These are phyloP conservation scores for Emydomyces testavorans DNA, from an alignment of 2,329 filamentous ascomycete genomes.

Conservation along the genomic window DNA sequence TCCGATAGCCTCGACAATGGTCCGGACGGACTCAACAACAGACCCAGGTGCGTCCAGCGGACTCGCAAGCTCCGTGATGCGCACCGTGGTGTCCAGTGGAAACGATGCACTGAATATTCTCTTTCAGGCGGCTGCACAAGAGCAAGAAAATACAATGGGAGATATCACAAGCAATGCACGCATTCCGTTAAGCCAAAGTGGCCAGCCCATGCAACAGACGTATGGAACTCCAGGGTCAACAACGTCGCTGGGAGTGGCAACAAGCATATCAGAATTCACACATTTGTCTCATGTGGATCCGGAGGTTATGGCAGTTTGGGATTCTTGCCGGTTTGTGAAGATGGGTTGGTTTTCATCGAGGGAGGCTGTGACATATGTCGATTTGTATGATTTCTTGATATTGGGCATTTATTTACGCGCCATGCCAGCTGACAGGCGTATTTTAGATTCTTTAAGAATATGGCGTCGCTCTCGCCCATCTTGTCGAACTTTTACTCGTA, in stretches of 20 bases:
- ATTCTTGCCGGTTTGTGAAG: slow-evolving; percentile 42
- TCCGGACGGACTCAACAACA: neutral
- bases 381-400: slow-evolving; percentile 31
- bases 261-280: slow-evolving; percentile 21
- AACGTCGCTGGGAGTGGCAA: slow-evolving; percentile 14
- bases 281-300: slow-evolving; percentile 23
- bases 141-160: slow-evolving; percentile 20
- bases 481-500: slow-evolving; percentile 41
- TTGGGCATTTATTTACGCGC: too few relatives aligned
- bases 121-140: slow-evolving; percentile 40
- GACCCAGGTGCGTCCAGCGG: slow-evolving; percentile 20
- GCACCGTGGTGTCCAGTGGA: slow-evolving; percentile 42
- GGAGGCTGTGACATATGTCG: slow-evolving; percentile 44
- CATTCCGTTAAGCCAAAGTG: slow-evolving; percentile 6
- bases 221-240: slow-evolving; percentile 27
- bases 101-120: slow-evolving; percentile 45
- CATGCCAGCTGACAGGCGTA: slow-evolving; percentile 6
- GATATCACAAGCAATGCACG: slow-evolving; percentile 2
- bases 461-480: slow-evolving; percentile 42
- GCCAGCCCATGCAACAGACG: slow-evolving; percentile 26
- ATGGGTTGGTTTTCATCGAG: slow-evolving; percentile 47
- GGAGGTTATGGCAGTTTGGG: slow-evolving; percentile 38
- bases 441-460: slow-evolving; percentile 40
- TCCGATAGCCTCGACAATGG: slow-evolving; percentile 10
- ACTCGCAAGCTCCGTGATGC: slow-evolving; percentile 35